A percentile compares a stretch with the other conserved stretches of the same genome.
Conservation (phyloP, 306 rosid genomes). For the Sesbania bispinosa region DNA sequence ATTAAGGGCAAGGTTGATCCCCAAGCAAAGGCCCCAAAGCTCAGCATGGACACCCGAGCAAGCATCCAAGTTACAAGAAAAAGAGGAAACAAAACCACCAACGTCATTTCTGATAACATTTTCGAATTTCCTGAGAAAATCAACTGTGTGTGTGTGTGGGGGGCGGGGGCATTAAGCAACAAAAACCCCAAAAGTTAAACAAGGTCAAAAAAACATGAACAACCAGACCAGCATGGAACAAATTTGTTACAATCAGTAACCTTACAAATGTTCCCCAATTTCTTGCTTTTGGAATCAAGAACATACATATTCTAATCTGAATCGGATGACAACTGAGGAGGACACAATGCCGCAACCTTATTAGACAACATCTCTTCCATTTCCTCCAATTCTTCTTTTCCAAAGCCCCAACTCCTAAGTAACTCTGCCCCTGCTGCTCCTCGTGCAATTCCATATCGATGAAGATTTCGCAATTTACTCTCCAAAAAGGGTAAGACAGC, state of each 20-base stretch:
- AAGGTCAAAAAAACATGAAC: neutral
- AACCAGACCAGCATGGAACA: neutral
- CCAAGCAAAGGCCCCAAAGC: neutral
- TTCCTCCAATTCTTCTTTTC: constrained; percentile 70
- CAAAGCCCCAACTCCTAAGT: constrained; percentile 75
- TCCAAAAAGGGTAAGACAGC: constrained; percentile 67
- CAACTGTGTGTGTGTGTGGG: neutral
- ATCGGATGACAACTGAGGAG: constrained; percentile 61
- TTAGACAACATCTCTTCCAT: constrained; percentile 76
- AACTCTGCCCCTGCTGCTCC: constrained; percentile 66
- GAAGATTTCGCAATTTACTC: constrained; percentile 60
- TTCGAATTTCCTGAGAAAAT: neutral
- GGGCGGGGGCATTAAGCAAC: neutral
- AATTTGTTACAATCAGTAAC: neutral
- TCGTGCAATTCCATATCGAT: constrained; percentile 49
- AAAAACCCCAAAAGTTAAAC: neutral
- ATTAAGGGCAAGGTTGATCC: neutral
- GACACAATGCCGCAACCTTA: constrained; percentile 56
- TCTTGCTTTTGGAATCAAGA: neutral
- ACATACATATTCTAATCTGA: constrained; percentile 55
- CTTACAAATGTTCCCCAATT: neutral
- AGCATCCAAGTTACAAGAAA: neutral
- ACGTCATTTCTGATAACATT: neutral
- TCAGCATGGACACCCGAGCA: neutral
- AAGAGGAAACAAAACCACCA: neutral